Evolutionary conservation across 139 green algal genomes (phyloP), one percentile per base, ranked within the genome.

Genomic region (Marvania coccoides): DNA sequence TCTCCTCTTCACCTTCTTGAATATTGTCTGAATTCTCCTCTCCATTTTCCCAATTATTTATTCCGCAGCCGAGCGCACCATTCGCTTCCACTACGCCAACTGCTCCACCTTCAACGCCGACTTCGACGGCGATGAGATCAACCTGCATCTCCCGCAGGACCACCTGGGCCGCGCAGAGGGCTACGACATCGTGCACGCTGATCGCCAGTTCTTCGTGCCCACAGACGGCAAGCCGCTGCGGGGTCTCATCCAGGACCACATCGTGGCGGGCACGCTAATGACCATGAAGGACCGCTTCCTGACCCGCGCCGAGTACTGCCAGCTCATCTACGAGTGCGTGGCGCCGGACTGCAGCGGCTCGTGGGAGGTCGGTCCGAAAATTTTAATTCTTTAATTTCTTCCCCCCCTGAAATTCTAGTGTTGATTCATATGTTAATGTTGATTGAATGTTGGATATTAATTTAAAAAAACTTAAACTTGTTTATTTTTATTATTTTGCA

Each of bases 71-170:
- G 87, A 99, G 85, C 80, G 92, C 53, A 97, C 92, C 26, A 97
- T 99, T 55, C 85, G 94, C 40, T 92, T 99, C 83, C 94, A 99
- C 82, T 99, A 99, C 75, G 89, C 94, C 64, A 99, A 99, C 84
- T 99, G 94, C 83, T 73, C 87, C 37, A 93, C 88, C 40, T 96
- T 95, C 82, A 96, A 96, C 77, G 89, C 90, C 13, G 94, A 99
- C 73, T 99, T 99, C 83, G 94, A 99, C 65, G 94, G 94, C 2
- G 94, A 99, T 67, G 94, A 99, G 75, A 98, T 99, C 80, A 99
- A 99, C 83, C 76, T 99, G 67, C 94, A 99, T 64, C 72, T 99
- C 47, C 94, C 94, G 0, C 93, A 97, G 78, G 93, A 97, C 76
- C 79, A 93, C 39, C 59, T 90, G 23, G 87, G 78, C 1, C 75